Conservation (phyloP, 176 grass and related monocot genomes). For the Rhynchospora breviuscula region DNA sequence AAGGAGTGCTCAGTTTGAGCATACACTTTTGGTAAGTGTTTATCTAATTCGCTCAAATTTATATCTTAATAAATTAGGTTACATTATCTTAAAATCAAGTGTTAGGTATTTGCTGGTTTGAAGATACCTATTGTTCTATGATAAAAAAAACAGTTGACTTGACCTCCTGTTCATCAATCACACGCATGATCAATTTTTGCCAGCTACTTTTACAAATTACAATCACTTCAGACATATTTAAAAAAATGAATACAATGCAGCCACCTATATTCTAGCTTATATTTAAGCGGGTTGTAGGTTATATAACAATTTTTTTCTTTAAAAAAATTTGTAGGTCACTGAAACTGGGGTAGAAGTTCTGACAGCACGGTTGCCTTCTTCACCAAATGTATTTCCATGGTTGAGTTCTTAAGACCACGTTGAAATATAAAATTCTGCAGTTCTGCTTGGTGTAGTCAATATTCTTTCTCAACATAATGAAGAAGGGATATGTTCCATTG, state of each 20-base stretch:
- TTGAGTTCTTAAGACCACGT: conserved; percentile 44
- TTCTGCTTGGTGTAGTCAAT: background rate
- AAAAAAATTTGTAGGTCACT: conserved; percentile 49
- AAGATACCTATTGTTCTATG: background rate
- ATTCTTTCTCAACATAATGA: background rate
- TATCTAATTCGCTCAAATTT: background rate
- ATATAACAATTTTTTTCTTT: background rate
- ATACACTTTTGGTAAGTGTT: conserved; percentile 87
- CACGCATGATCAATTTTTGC: background rate
- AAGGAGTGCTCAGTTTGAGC: conserved; percentile 96
- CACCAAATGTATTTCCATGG: conserved; percentile 84
- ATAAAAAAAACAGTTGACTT: background rate
- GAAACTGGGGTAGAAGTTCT: conserved; percentile 84
- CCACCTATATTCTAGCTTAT: background rate
- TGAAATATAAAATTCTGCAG: background rate
- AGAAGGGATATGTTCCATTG: background rate
- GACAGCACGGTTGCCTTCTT: conserved; percentile 67
- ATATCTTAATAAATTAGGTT: background rate
- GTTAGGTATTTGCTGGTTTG: background rate
- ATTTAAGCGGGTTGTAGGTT: background rate
- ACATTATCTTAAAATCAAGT: background rate
- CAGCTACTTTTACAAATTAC: background rate
- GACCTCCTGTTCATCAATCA: background rate
- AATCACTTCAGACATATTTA: background rate
- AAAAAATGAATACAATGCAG: background rate